Evolutionary conservation across 2,329 filamentous ascomycete species (phyloP).

Genomic region (Tricladium varicosporioides): DNA sequence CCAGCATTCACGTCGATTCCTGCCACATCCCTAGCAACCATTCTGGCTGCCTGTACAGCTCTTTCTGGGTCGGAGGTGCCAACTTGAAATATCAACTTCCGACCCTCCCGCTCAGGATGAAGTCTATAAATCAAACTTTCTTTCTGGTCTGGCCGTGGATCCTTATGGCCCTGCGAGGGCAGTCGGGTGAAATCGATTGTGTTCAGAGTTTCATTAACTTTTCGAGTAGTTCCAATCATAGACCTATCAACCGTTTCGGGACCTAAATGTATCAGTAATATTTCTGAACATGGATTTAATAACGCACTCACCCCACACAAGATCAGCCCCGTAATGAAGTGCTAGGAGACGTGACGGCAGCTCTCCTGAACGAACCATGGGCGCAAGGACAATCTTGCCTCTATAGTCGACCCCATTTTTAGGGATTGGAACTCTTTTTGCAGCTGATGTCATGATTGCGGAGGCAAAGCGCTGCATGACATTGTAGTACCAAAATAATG

Average conservation of each 20-base stretch:
- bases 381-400: conserved; percentile 89
- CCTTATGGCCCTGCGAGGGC: conserved; percentile 66
- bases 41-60: conserved; percentile 78
- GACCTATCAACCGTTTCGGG: conserved; percentile 93
- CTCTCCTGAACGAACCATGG: conserved; percentile 98
- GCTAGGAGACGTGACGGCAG: conserved; percentile 84
- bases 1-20: conserved; percentile 97
- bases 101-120: conserved; percentile 73
- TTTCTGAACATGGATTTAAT: background rate
- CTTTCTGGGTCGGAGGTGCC: conserved; percentile 80
- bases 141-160: conserved; percentile 49
- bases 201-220: conserved; percentile 70
- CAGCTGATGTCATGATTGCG: conserved; percentile 56
- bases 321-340: conserved; percentile 90
- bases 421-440: conserved; percentile 78
- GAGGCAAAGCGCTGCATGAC: conserved; percentile 38
- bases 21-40: conserved; percentile 83
- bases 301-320: conserved; percentile 77
- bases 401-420: conserved; percentile 88
- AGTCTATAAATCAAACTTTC: conserved; percentile 80
- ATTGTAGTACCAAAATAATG: conserved; percentile 15
- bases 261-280: conserved; percentile 46
- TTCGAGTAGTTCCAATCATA: conserved; percentile 81
- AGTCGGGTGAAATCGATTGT: conserved; percentile 83
- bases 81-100: conserved; percentile 83